Conservation (phyloP, 2,329 filamentous ascomycete species). For the Stachybotrys chlorohalonatus region DNA sequence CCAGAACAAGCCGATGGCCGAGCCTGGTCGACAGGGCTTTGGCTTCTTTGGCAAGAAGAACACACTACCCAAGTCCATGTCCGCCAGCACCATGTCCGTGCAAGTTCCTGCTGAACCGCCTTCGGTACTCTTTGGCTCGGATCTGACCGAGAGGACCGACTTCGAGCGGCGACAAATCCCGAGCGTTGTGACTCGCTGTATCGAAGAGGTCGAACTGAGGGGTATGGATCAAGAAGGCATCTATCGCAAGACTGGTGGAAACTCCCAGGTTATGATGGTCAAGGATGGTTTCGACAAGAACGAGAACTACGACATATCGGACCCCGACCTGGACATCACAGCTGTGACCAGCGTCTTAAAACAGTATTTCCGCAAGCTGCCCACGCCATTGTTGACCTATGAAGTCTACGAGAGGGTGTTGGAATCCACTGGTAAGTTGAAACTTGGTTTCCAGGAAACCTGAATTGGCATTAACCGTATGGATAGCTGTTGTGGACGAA, state of each 20-base stretch:
- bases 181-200: slow-evolving; percentile 82
- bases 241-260: slow-evolving; percentile 93
- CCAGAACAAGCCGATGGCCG: slow-evolving; percentile 13
- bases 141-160: slow-evolving; percentile 76
- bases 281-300: slow-evolving; percentile 86
- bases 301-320: slow-evolving; percentile 84
- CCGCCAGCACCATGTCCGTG: slow-evolving; percentile 29
- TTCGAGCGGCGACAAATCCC: slow-evolving; percentile 86
- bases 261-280: slow-evolving; percentile 80
- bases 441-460: background rate
- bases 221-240: slow-evolving; percentile 98
- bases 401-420: slow-evolving; percentile 86
- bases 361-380: slow-evolving; percentile 93
- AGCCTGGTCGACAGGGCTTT: slow-evolving; percentile 49
- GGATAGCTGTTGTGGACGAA: slow-evolving; percentile 52
- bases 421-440: slow-evolving; percentile 61
- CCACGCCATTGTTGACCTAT: slow-evolving; percentile 81
- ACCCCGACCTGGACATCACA: slow-evolving; percentile 89
- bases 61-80: slow-evolving; percentile 42
- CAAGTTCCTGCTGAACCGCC: slow-evolving; percentile 38
- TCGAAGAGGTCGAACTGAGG: slow-evolving; percentile 90
- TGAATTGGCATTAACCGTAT: slow-evolving; percentile 11
- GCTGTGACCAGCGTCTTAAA: slow-evolving; percentile 93
- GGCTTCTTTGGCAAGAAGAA: slow-evolving; percentile 60
- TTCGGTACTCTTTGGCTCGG: slow-evolving; percentile 73